phyloP scores from a whole-genome alignment of 805 yeast species.

The Monosporozyma solicola region DNA sequence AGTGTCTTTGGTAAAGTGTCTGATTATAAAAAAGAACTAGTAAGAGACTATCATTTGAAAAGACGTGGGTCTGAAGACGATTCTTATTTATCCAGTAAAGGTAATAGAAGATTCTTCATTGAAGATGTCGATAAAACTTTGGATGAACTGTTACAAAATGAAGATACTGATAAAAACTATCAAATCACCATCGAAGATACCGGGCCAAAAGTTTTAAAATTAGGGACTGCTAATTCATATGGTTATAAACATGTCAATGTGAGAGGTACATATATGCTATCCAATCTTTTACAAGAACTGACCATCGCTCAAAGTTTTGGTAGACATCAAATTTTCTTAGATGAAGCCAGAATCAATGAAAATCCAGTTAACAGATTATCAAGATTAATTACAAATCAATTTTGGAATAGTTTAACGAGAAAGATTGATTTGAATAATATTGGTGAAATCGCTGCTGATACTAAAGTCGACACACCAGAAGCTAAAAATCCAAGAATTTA shows the following conservation, averaged over 20 bases:
- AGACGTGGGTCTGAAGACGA: constrained; percentile 53
- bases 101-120: constrained; percentile 48
- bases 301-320: constrained; percentile 81
- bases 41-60: constrained; percentile 23
- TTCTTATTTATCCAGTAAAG: constrained; percentile 30
- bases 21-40: constrained; percentile 11
- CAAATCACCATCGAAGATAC: constrained; percentile 82
- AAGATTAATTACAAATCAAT: constrained; percentile 63
- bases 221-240: constrained; percentile 78
- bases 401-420: constrained; percentile 77
- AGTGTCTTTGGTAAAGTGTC: constrained; percentile 35
- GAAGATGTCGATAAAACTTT: constrained; percentile 68
- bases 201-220: constrained; percentile 71
- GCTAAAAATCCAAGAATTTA: constrained; percentile 67
- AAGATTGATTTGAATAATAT: constrained; percentile 53
- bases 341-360: constrained; percentile 76
- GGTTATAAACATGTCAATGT: constrained; percentile 68
- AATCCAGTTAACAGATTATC: constrained; percentile 75
- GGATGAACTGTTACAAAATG: constrained; percentile 55
- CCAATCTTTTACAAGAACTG: constrained; percentile 78
- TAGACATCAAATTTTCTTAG: constrained; percentile 65
- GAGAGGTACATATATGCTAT: constrained; percentile 83
- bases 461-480: constrained; percentile 58
- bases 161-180: constrained; percentile 76
- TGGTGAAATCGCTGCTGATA: constrained; percentile 63